phyloP scores from a whole-genome alignment of 2,329 filamentous ascomycete genomes.

The Stagonosporopsis rhizophila region DNA sequence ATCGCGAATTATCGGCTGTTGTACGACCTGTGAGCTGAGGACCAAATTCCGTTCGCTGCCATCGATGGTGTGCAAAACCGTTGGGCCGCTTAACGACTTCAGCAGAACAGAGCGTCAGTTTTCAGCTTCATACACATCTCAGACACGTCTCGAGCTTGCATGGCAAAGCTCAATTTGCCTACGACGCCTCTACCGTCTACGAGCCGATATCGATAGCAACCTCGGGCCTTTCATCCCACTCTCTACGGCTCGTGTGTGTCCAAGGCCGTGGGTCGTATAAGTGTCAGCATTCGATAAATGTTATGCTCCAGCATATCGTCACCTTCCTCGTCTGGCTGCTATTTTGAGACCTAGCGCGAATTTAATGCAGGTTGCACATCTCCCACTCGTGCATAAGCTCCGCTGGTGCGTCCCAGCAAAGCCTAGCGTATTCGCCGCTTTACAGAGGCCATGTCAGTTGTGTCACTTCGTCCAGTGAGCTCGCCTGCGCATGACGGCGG shows the following conservation, averaged over 20 bases:
- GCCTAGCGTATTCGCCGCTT: conserved; percentile 39
- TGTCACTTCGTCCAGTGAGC: conserved; percentile 30
- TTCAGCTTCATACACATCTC: neutral
- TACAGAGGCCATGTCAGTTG: conserved; percentile 23
- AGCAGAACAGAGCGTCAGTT: neutral
- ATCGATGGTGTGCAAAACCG: conserved; percentile 2
- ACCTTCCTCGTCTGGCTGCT: conserved; percentile 33
- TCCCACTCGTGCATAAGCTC: conserved; percentile 37
- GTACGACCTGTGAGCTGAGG: conserved; percentile 9
- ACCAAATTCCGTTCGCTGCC: conserved; percentile 16
- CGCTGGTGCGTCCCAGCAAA: conserved; percentile 30
- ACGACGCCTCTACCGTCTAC: conserved; percentile 13
- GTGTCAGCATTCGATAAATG: conserved; percentile 45
- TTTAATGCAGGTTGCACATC: conserved; percentile 43
- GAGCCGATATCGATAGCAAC: conserved; percentile 22
- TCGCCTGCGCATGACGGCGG: conserved; percentile 42
- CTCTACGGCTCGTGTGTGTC: conserved; percentile 28
- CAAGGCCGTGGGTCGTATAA: conserved; percentile 39
- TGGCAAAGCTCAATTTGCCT: conserved; percentile 11
- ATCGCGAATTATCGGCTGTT: conserved; percentile 2
- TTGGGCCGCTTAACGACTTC: conserved; percentile 2
- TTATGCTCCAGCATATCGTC: conserved; percentile 31
- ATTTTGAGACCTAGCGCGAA: conserved; percentile 43
- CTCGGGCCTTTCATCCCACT: conserved; percentile 3
- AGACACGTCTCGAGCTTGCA: conserved; percentile 1